Evolutionary conservation across 2,329 filamentous ascomycete species (phyloP).

Genomic region (Clarireedia monteithiana): DNA sequence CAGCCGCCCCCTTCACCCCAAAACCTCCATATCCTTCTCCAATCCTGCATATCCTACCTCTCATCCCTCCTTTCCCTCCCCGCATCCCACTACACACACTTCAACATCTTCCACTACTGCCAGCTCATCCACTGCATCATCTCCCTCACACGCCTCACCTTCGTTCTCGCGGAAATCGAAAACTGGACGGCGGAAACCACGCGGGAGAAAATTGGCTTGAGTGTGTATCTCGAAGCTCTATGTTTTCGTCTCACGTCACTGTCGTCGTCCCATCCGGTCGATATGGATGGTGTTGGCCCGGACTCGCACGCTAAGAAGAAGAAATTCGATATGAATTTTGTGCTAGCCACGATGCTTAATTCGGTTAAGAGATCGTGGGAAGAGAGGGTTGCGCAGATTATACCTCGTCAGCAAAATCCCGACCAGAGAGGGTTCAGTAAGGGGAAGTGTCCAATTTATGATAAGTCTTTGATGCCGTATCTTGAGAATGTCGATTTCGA

Average conservation of each 20-base stretch:
- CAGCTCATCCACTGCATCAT: conserved; percentile 18
- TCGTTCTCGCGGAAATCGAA: conserved; percentile 20
- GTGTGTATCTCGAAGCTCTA: conserved; percentile 26
- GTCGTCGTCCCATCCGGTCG: conserved; percentile 9
- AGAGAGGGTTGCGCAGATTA: neutral
- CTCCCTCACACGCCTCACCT: conserved; percentile 21
- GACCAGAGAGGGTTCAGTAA: neutral
- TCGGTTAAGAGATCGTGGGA: conserved; percentile 1
- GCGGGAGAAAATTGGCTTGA: conserved; percentile 19
- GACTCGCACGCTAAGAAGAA: neutral
- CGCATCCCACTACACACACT: conserved; percentile 12
- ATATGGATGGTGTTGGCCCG: neutral
- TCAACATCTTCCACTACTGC: conserved; percentile 20
- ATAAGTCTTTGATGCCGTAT: neutral
- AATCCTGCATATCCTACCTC: conserved; percentile 17
- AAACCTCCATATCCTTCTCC: conserved; percentile 1
- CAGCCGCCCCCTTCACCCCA: conserved; percentile 1
- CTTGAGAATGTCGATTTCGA: conserved; percentile 9
- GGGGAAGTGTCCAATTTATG: conserved; percentile 4
- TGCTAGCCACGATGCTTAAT: neutral
- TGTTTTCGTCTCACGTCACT: conserved; percentile 20
- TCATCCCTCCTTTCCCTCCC: conserved; percentile 24
- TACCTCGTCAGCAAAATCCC: neutral
- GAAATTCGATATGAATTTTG: neutral
- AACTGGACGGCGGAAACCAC: conserved; percentile 21